Base-by-base conservation (phyloP, 2,329 filamentous ascomycete genomes). In the Blumeriella jaapii region DNA sequence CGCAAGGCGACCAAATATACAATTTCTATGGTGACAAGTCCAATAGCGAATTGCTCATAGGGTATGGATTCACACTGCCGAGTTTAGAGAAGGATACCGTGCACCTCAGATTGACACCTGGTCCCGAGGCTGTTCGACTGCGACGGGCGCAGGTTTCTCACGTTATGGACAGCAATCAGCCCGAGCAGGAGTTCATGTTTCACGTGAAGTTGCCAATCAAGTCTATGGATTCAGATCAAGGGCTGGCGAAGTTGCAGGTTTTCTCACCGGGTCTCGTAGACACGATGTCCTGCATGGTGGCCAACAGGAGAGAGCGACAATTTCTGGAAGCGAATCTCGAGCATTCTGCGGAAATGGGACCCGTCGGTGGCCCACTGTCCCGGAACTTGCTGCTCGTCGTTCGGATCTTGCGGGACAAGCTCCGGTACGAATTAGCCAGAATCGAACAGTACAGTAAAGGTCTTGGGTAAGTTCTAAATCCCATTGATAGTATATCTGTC, bases 1-100 rank as follows among this genome's bases (percentile, higher is more conserved):
- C 44, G 4, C 58, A 70, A 0, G 73, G 75, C 0, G 55, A 71
- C 18, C 63, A 69, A 44, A 58, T 69, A 15, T 77, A 66, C 49
- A 82, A 83, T 60, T 84, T 82, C 54, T 86, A 86, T 51, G 80
- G 80, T 18, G 59, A 63, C n/a, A 82, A 83, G 56, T 82, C 78
- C 5, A 86, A 85, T 49, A 78, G 77, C 39, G 78, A 83, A 58
- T 60, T 80, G 15, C 62, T 80, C 1, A 59, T 79, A 2, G 74
- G 68, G 0, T 80, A 80, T 49, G 73, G 74, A 2, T 79, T 79
- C 50, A 62, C 70, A 42, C 51, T 78, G 0, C 63, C 67, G 54
- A 57, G 38, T n/a, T 6, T 27, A 6, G 24, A 45, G 0, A 54
- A 50, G 4, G 56, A 74, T 37, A 23, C 34, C 12, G 47, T 51